phyloP scores from a whole-genome alignment of 148 eudicot genomes.

The Heliosperma pusillum region DNA sequence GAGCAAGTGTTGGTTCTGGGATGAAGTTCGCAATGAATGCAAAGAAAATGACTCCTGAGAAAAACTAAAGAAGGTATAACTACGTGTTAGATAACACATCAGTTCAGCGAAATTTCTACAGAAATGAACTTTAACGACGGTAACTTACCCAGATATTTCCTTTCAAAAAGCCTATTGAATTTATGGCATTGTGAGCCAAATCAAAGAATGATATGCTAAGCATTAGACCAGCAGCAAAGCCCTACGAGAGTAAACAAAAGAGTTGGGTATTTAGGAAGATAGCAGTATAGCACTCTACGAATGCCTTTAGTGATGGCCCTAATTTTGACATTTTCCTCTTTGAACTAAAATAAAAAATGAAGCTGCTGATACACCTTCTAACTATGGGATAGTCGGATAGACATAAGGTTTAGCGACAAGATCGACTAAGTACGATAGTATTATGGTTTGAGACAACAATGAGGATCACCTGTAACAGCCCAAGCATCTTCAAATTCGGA shows the following conservation, averaged over 20 bases:
- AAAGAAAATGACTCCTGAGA: constrained; percentile 97
- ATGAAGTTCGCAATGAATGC: constrained; percentile 79
- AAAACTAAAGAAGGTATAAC: constrained; percentile 58
- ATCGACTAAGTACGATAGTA: neutral
- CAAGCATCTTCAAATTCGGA: constrained; percentile 95
- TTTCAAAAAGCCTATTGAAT: constrained; percentile 87
- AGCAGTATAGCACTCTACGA: neutral
- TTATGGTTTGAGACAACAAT: neutral
- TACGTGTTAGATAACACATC: neutral
- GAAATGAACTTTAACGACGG: constrained; percentile 5
- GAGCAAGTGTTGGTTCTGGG: constrained; percentile 87
- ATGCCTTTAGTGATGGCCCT: neutral
- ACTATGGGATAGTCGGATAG: neutral
- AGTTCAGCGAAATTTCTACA: neutral
- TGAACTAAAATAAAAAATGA: neutral
- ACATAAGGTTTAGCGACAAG: neutral
- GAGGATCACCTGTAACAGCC: constrained; percentile 70
- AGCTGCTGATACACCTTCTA: neutral
- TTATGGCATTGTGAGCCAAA: constrained; percentile 97
- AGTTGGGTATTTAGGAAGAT: neutral
- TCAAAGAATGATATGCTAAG: constrained; percentile 97
- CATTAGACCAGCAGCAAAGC: constrained; percentile 99
- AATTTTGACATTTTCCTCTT: neutral
- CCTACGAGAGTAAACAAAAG: constrained; percentile 41
- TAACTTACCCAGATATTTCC: constrained; percentile 83